Base-by-base conservation (phyloP, 176 grass and related monocot species). In the Chloris gayana region DNA sequence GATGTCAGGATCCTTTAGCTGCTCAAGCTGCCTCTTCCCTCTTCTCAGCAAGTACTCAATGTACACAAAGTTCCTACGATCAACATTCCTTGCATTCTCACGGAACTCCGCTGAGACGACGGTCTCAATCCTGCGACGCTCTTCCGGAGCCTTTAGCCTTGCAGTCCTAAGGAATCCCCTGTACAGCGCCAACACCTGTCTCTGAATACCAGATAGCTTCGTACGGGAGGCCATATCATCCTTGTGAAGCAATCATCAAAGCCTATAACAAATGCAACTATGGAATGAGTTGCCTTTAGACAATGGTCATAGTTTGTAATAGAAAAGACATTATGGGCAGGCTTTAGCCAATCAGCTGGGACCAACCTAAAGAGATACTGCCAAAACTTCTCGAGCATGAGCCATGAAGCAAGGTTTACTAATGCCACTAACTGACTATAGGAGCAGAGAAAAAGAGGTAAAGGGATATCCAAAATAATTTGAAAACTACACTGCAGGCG, bases 21-120 rank as follows among this genome's bases (percentile, higher is more conserved):
- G 96, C 30, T 99, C 90, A 27, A 99, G 88, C 84, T 99, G 96
- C 41, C 42, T 87, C 78, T 93, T 95, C 71, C 96, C 96, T 64
- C 86, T 87, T 60, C 96, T 92, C 66, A 99, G 60, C 72, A 99
- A 81, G 82, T 99, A 93, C 69, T 99, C 96, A 54, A 95, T 95
- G 87, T 99, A 93, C 63, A 99, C 50, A 83, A 99, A 95, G 84
- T 95, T 93, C 77, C 80, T 91, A 17, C 85, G 88, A 59, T 95
- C 96, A 19, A 99, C 90, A 67, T 35, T 86, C 69, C 18, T 88
- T 14, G 90, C 90, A 79, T 99, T 99, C 13, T 84, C 85, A 47
- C 18, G 89, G 57, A 99, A 95, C 78, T 93, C 90, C 21, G 66
- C 66, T 2, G 84, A 99, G 67, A 99, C 84, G 70, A 93, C 89